phyloP scores from a whole-genome alignment of 192 early-diverging fungal genomes.

The Funneliformis mosseae region DNA sequence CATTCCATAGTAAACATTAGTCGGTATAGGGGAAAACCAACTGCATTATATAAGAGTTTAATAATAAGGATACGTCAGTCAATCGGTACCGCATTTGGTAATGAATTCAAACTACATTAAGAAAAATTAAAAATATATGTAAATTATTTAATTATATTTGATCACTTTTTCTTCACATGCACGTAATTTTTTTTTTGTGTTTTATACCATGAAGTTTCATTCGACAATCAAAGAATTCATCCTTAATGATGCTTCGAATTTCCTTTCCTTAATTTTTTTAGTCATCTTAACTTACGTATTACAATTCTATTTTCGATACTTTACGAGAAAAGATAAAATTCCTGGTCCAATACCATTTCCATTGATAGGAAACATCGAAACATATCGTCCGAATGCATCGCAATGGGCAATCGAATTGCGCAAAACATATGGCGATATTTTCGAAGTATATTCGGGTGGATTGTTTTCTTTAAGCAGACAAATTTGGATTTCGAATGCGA shows the following conservation, averaged over 20 bases:
- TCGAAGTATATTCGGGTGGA: not conserved
- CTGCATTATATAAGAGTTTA: no score
- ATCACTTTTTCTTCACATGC: no score
- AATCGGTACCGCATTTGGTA: no score
- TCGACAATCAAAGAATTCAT: not conserved
- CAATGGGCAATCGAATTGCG: not conserved
- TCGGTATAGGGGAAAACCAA: not conserved
- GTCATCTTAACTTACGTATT: not conserved
- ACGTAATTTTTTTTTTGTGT: no score
- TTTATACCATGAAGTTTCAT: no score
- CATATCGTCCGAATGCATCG: not conserved
- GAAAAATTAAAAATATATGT: not conserved
- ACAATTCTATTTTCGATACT: constrained; percentile 17
- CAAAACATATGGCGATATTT: constrained; percentile 20
- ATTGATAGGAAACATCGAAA: constrained; percentile 3
- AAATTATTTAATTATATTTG: not conserved
- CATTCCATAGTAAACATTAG: not conserved
- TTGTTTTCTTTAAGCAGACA: not conserved
- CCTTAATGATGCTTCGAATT: not conserved
- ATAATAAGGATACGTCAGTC: no score
- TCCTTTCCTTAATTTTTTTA: not conserved
- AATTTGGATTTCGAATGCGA: constrained; percentile 11
- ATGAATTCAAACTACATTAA: not conserved
- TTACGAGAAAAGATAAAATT: constrained; percentile 7
- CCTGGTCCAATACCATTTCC: constrained; percentile 28